A percentile compares a stretch with the other conserved stretches of the same genome.
phyloP scores from a whole-genome alignment of 306 rosid genomes.

The Prunus mume region DNA sequence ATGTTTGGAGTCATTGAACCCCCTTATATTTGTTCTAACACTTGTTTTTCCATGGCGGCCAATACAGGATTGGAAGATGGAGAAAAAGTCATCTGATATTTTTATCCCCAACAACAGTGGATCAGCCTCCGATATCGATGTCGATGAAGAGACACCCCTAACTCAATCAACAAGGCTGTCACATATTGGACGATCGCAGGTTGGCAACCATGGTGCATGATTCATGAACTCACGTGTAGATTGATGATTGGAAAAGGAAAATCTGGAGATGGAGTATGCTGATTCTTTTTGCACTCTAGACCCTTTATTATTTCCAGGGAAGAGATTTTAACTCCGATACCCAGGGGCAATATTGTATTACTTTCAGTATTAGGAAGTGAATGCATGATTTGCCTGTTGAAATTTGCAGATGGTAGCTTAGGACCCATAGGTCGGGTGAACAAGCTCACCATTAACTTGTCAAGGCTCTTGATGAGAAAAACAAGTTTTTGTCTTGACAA shows the following conservation, averaged over 20 bases:
- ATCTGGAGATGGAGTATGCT: constrained; percentile 23
- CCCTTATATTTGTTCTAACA: neutral
- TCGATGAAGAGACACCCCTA: constrained; percentile 73
- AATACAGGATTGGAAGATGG: constrained; percentile 86
- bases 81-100: constrained; percentile 75
- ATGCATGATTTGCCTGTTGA: constrained; percentile 20
- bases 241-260: constrained; percentile 11
- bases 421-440: constrained; percentile 2
- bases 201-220: constrained; percentile 47
- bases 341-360: constrained; percentile 29
- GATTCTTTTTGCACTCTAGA: constrained; percentile 22
- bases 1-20: neutral
- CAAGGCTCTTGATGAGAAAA: constrained; percentile 25
- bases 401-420: constrained; percentile 14
- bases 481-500: neutral
- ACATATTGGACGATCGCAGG: constrained; percentile 62
- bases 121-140: constrained; percentile 35
- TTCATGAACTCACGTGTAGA: constrained; percentile 18
- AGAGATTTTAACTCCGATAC: constrained; percentile 20
- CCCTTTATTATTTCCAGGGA: constrained; percentile 38
- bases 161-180: constrained; percentile 75
- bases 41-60: constrained; percentile 2
- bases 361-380: constrained; percentile 25
- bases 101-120: constrained; percentile 42
- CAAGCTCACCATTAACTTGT: constrained; percentile 11